Conservation (phyloP, 306 rosid species). For the Inga leiocalycina region DNA sequence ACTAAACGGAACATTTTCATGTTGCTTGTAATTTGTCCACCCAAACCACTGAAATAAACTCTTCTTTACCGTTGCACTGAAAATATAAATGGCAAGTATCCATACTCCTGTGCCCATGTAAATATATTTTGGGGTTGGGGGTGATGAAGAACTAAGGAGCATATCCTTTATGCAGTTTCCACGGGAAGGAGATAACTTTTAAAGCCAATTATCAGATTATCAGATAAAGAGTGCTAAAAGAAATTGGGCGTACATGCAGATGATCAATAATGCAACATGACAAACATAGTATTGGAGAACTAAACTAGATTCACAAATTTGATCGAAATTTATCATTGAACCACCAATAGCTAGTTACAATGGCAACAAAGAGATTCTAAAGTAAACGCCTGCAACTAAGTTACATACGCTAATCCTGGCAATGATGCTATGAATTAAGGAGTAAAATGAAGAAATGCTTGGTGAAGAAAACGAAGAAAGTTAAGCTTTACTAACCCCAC, state of each 20-base stretch:
- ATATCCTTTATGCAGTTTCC: conserved; percentile 1
- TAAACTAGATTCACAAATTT: not conserved
- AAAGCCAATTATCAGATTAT: not conserved
- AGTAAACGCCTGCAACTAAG: not conserved
- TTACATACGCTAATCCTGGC: not conserved
- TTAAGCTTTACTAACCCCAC: conserved; percentile 35
- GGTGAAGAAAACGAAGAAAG: conserved; percentile 24
- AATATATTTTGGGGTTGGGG: no score
- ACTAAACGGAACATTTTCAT: not conserved
- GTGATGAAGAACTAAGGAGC: not conserved
- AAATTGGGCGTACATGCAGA: not conserved
- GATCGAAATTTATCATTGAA: conserved; percentile 26
- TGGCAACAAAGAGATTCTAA: conserved; percentile 16
- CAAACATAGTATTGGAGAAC: not conserved
- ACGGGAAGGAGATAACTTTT: not conserved
- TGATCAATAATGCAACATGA: not conserved
- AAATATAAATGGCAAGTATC: not conserved
- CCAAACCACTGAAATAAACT: no score
- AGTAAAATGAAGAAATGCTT: conserved; percentile 29
- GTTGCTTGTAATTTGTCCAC: not conserved
- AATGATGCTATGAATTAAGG: conserved; percentile 19
- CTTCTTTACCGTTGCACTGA: not conserved
- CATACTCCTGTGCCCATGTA: not conserved
- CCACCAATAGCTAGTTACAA: not conserved
- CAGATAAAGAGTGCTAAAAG: not conserved